Conservation (phyloP, 140 eudicot species). For the Erigeron philadelphicus region DNA sequence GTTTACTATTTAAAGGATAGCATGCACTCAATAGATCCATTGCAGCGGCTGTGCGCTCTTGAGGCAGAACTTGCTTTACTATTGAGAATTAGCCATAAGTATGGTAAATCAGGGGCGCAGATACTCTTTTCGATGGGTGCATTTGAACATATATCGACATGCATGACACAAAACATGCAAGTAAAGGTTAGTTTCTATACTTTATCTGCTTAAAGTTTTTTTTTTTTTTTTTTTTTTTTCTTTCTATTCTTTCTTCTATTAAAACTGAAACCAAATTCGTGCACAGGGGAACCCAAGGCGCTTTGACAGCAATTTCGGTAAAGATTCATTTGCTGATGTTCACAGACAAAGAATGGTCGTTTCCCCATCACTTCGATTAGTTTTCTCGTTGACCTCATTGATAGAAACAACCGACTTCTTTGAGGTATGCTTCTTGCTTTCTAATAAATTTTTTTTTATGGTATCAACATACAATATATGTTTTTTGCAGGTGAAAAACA, state of each 20-base stretch:
- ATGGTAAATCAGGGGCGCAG: slow-evolving; percentile 90
- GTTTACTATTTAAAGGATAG: slow-evolving; percentile 44
- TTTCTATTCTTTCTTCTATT: background rate
- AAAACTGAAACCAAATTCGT: slow-evolving; percentile 2
- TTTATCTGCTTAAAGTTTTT: background rate
- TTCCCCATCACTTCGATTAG: slow-evolving; percentile 79
- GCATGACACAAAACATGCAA: slow-evolving; percentile 68
- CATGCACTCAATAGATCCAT: slow-evolving; percentile 56
- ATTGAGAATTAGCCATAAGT: slow-evolving; percentile 75
- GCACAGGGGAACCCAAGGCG: slow-evolving; percentile 66
- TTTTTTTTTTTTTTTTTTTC: background rate
- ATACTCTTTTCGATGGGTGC: slow-evolving; percentile 88
- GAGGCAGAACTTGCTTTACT: slow-evolving; percentile 83
- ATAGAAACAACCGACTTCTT: slow-evolving; percentile 74
- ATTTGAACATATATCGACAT: slow-evolving; percentile 70
- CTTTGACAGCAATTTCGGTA: slow-evolving; percentile 44
- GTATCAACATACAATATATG: slow-evolving; percentile 15
- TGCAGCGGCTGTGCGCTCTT: slow-evolving; percentile 80
- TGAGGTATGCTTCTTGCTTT: slow-evolving; percentile 48
- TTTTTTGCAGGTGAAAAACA: slow-evolving; percentile 70
- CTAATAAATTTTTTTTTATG: background rate
- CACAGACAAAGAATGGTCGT: slow-evolving; percentile 68
- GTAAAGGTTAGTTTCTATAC: slow-evolving; percentile 49
- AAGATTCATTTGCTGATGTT: slow-evolving; percentile 45
- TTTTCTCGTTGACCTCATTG: slow-evolving; percentile 85